phyloP scores from a whole-genome alignment of 2,329 filamentous ascomycete genomes.

The Phaeosphaeria sp. region DNA sequence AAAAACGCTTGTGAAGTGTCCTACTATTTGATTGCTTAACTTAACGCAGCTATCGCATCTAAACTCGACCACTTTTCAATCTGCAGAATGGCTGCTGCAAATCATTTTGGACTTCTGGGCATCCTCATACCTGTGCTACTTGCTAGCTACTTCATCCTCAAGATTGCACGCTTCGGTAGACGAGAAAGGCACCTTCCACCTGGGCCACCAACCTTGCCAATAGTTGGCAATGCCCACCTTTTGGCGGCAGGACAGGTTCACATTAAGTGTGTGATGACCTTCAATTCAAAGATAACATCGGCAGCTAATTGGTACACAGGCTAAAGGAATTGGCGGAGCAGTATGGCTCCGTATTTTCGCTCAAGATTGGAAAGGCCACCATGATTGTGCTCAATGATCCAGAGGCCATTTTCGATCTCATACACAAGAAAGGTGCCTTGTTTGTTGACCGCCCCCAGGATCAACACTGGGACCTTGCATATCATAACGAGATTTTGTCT shows the following conservation, averaged over 20 bases:
- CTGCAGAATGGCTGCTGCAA: not conserved
- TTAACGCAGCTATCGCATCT: not conserved
- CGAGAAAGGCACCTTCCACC: constrained; percentile 10
- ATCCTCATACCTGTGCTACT: not conserved
- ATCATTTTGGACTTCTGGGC: not conserved
- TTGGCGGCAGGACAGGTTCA: not conserved
- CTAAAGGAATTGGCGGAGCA: constrained; percentile 25
- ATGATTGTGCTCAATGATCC: constrained; percentile 24
- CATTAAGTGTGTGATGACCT: not conserved
- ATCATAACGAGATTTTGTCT: not conserved
- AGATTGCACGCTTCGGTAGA: not conserved
- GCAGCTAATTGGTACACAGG: constrained; percentile 3
- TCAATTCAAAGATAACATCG: not conserved
- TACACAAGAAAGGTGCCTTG: constrained; percentile 26
- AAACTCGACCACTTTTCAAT: not conserved
- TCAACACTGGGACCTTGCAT: constrained; percentile 3
- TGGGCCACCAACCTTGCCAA: constrained; percentile 25
- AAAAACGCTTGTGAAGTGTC: not conserved
- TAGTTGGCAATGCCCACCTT: constrained; percentile 28
- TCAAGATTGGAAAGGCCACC: constrained; percentile 26
- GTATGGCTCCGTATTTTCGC: constrained; percentile 23
- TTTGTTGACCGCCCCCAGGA: constrained; percentile 19
- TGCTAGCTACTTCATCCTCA: not conserved
- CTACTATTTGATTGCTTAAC: not conserved
- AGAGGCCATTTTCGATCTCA: constrained; percentile 21